Conservation (phyloP, 1,284 basidiomycete species). For the Ceratobasidium theobromae region DNA sequence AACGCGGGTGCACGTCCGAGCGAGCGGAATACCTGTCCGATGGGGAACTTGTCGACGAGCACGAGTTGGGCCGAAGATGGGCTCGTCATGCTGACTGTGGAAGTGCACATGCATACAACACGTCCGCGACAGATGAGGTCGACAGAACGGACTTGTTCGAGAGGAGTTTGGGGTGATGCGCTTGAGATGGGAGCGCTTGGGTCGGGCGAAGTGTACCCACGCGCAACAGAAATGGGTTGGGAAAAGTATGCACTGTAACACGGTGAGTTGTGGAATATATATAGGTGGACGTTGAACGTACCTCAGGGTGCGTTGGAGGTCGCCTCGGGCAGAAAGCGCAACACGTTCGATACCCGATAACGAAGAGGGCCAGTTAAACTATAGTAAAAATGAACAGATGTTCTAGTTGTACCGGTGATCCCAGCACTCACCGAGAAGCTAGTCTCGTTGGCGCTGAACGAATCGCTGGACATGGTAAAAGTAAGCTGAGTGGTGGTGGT, state of each 20-base stretch:
- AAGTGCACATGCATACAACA: conserved; percentile 33
- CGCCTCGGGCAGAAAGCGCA: conserved; percentile 63
- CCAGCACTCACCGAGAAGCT: conserved; percentile 24
- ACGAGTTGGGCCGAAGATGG: conserved; percentile 49
- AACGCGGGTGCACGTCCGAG: conserved; percentile 53
- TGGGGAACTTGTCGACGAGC: conserved; percentile 65
- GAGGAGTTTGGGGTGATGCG: conserved; percentile 53
- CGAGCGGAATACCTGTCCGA: conserved; percentile 65
- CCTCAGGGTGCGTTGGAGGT: conserved; percentile 66
- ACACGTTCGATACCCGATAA: conserved; percentile 62
- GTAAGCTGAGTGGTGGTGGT: background rate
- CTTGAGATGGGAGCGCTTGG: conserved; percentile 37
- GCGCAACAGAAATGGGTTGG: conserved; percentile 57
- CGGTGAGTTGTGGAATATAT: background rate
- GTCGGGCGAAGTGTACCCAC: conserved; percentile 56
- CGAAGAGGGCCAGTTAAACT: conserved; percentile 55
- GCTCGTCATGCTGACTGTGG: conserved; percentile 31
- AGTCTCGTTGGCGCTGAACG: conserved; percentile 34
- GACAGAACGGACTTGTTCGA: conserved; percentile 63
- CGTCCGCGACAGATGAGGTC: conserved; percentile 55
- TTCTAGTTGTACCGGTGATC: too few relatives aligned
- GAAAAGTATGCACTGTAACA: conserved; percentile 59
- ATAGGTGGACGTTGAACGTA: conserved; percentile 38
- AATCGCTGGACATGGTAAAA: conserved; percentile 34
- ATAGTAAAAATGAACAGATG: conserved; percentile 35